Evolutionary conservation across 495 filamentous ascomycete genomes (phyloP).

Genomic region (Penicillium ucsense): DNA sequence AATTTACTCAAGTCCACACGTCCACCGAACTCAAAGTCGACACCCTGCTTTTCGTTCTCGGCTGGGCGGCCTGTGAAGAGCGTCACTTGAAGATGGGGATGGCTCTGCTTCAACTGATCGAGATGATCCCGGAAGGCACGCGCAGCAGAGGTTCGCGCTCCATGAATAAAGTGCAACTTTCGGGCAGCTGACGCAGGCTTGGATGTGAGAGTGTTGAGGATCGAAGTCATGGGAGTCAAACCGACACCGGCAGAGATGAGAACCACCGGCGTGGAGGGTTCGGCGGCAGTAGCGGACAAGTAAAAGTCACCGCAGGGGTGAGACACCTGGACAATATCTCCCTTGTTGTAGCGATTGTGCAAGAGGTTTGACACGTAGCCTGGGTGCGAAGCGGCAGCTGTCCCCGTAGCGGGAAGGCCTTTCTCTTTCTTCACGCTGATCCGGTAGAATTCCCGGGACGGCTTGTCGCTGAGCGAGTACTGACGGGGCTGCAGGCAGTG

Average conservation of each 20-base stretch:
- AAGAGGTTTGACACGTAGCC: conserved; percentile 65
- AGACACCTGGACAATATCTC: conserved; percentile 51
- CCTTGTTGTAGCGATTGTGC: conserved; percentile 49
- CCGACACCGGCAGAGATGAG: conserved; percentile 64
- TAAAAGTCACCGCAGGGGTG: conserved; percentile 66
- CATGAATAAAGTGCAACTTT: conserved; percentile 54
- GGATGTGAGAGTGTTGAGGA: conserved; percentile 49
- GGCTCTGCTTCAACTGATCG: conserved; percentile 26
- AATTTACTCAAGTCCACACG: conserved; percentile 47
- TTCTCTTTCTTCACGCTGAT: conserved; percentile 62
- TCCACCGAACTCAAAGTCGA: conserved; percentile 46
- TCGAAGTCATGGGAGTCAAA: conserved; percentile 56
- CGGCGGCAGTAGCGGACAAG: conserved; percentile 27
- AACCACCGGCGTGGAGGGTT: conserved; percentile 40
- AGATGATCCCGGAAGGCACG: conserved; percentile 41
- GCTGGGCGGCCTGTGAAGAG: conserved; percentile 30
- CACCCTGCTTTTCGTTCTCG: conserved; percentile 38
- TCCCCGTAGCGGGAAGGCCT: conserved; percentile 34
- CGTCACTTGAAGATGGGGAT: conserved; percentile 28
- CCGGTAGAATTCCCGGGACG: conserved; percentile 49
- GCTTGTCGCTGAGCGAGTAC: conserved; percentile 61
- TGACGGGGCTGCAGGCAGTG: conserved; percentile 55
- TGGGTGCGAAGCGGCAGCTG: conserved; percentile 36
- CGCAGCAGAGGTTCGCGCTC: conserved; percentile 34
- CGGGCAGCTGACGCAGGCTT: conserved; percentile 21